Evolutionary conservation across 306 rosid genomes (phyloP), one percentile per base, ranked within the genome.

Genomic region (Trifolium pratense): DNA sequence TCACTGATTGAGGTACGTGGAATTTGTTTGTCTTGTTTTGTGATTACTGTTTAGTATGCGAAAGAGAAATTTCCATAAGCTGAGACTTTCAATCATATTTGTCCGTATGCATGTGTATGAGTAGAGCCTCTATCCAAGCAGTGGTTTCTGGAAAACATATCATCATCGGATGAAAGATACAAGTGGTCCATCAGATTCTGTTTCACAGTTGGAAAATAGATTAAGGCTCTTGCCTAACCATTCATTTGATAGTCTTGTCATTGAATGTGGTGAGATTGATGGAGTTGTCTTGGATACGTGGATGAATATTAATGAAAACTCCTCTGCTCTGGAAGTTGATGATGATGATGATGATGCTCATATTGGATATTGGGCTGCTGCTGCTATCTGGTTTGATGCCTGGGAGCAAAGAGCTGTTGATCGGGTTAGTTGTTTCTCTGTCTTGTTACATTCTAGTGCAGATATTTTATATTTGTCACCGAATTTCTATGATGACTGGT

Each of bases 61-160:
- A 32, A 60, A 5, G 58, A 75, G 74, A 62, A 48, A 69, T 52
- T 72, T 63, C 67, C 63, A 64, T 71, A 70, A 81, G 61, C 88
- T 86, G 66, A 86, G 74, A 74, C 77, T 74, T 79, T 66, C 56
- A 49, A 75, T 81, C 66, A 67, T 60, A 32, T 80, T 42, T 80
- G 34, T 76, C 40, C 58, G 40, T 70, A 63, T 81, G 70, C 68
- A 87, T 68, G 79, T 81, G 73, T 75, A 66, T 82, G 77, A 66
- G 80, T 81, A 93, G 98, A 91, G 94, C 80, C 91, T 89, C 82
- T 93, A 93, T 81, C 94, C 96, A 37, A 87, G 96, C 91, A 86
- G 90, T 73, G 85, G 91, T 76, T 93, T 91, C 92, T 93, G 97
- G 98, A 89, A 84, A 80, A 91, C 91, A 25, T 90, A 86, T 83